Conservation (phyloP, 495 filamentous ascomycete genomes). For the Neurospora tetrasperma region DNA sequence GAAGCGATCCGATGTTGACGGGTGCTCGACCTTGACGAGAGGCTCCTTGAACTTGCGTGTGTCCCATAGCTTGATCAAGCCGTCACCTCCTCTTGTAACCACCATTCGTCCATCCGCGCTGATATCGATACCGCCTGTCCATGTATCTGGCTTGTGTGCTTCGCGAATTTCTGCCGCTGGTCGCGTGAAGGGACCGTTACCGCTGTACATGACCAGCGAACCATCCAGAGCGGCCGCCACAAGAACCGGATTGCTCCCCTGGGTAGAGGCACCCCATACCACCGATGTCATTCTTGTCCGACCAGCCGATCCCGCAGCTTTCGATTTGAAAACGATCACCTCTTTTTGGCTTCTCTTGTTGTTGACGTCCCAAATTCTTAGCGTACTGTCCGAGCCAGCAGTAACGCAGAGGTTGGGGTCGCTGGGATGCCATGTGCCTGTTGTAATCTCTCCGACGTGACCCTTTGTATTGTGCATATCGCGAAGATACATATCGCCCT, state of each 20-base stretch:
- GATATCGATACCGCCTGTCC: slow-evolving; percentile 90
- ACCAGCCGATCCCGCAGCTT: slow-evolving; percentile 71
- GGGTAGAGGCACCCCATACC: slow-evolving; percentile 68
- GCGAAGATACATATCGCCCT: slow-evolving; percentile 95
- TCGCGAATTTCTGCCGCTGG: slow-evolving; percentile 79
- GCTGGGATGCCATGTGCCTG: slow-evolving; percentile 79
- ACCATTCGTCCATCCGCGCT: slow-evolving; percentile 84
- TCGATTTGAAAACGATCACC: slow-evolving; percentile 90
- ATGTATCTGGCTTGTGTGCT: slow-evolving; percentile 73
- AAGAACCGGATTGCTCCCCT: slow-evolving; percentile 70
- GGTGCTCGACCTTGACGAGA: slow-evolving; percentile 64
- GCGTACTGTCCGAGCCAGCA: slow-evolving; percentile 82
- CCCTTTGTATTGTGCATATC: slow-evolving; percentile 97
- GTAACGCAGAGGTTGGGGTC: slow-evolving; percentile 77
- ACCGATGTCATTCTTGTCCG: slow-evolving; percentile 90
- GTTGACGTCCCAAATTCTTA: slow-evolving; percentile 95
- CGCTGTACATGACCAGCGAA: slow-evolving; percentile 82
- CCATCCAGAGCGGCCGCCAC: slow-evolving; percentile 85
- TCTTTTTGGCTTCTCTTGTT: slow-evolving; percentile 79
- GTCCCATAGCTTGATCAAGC: slow-evolving; percentile 83
- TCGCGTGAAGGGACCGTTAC: slow-evolving; percentile 76
- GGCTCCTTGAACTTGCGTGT: slow-evolving; percentile 90
- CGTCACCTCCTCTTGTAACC: slow-evolving; percentile 80
- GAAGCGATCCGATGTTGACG: slow-evolving; percentile 74
- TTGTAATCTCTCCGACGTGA: slow-evolving; percentile 80